Base-by-base conservation (phyloP, 495 filamentous ascomycete genomes). In the Achaetomiella virescens region DNA sequence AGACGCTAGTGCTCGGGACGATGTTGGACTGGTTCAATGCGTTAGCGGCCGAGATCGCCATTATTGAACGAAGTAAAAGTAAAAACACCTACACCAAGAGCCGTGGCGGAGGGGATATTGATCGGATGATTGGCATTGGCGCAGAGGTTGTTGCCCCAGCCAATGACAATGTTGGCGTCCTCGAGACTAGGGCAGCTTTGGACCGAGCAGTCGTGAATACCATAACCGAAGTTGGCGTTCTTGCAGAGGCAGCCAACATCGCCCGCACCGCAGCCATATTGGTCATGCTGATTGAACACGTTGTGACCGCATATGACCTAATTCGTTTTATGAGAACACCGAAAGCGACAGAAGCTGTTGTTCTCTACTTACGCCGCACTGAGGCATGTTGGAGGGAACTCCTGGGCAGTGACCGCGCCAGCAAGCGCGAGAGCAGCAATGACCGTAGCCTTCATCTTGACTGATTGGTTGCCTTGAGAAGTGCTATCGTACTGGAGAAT, bases 171-270 rank as follows among this genome's bases (percentile, higher is more conserved):
- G 38, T 65, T 55, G 46, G 69, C 67, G 2, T 57, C 51, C n/a
- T 55, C 55, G 7, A 66, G 56, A 31, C 64, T 50, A 14, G 71
- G 68, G 76, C 90, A 95, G 48, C 80, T 77, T 71, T 86, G 68
- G 53, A 73, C 68, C 48, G 87, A 80, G 78, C 90, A 95, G 73
- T 95, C 90, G 45, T 81, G 85, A 56, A 95, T 75, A 65, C 90
- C 90, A 64, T 82, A 87, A 56, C 70, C 67, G 70, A 90, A 95
- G 78, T 89, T 64, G 36, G 62, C 46, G 56, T 81, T 80, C 38
- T 72, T 76, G 81, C 90, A 95, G 44, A 91, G 80, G 76, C 90
- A 95, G 36, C 64, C 62, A 35, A 79, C 51, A 68, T 90, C 80
- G 14, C 61, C 31, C 17, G 57, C 20, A 11, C 25, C 43, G 72